Conservation (phyloP, 2,329 filamentous ascomycete genomes). For the Rutstroemia sp. region DNA sequence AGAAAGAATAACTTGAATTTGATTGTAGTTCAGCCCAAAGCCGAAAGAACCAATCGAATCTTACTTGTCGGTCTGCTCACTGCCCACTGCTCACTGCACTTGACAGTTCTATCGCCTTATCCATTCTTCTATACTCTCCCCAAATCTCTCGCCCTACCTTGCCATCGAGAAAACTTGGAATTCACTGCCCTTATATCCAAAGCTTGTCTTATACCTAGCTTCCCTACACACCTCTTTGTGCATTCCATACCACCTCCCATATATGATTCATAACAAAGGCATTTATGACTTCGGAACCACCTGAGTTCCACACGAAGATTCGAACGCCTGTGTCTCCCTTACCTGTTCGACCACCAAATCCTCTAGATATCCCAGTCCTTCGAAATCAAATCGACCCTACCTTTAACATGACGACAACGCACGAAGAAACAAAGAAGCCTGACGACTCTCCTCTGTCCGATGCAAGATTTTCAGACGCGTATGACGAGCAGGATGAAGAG, state of each 20-base stretch:
- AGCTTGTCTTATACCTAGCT: neutral
- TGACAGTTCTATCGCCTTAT: too few species aligned
- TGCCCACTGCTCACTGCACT: too few species aligned
- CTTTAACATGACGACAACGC: slow-evolving; percentile 60
- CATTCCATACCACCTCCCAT: neutral
- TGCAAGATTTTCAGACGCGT: slow-evolving; percentile 30
- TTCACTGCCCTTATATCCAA: neutral
- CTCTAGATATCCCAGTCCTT: slow-evolving; percentile 61
- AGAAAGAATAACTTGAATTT: too few species aligned
- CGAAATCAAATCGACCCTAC: slow-evolving; percentile 65
- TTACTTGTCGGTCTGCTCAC: too few species aligned
- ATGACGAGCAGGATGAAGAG: slow-evolving; percentile 25
- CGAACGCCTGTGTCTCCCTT: slow-evolving; percentile 65
- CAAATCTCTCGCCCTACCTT: too few species aligned
- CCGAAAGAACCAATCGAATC: too few species aligned
- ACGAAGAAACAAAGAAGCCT: slow-evolving; percentile 25
- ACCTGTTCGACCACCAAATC: slow-evolving; percentile 60
- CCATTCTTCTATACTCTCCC: too few species aligned
- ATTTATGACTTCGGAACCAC: slow-evolving; percentile 33
- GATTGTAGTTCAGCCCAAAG: too few species aligned
- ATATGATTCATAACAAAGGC: slow-evolving; percentile 6
- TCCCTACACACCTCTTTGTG: neutral
- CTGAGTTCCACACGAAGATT: slow-evolving; percentile 56
- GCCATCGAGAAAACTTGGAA: neutral
- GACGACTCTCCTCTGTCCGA: slow-evolving; percentile 20